phyloP scores from a whole-genome alignment of 257 asterid species.

The Nicotiana tabacum region DNA sequence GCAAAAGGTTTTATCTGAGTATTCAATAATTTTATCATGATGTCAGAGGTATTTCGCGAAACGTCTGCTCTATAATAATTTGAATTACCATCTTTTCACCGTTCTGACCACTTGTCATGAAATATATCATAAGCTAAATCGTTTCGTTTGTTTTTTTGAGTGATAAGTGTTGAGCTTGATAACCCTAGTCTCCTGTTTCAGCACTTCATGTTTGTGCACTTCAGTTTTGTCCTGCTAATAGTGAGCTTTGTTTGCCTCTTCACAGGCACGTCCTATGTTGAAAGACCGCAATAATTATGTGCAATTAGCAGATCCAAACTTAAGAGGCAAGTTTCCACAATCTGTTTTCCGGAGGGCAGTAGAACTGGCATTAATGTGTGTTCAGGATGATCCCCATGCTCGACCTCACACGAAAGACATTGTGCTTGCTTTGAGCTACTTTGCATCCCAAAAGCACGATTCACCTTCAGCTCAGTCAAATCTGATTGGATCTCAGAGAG shows the following conservation, averaged over 20 bases:
- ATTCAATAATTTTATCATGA: not conserved
- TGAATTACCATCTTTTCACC: not conserved
- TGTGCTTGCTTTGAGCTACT: slow-evolving; percentile 19
- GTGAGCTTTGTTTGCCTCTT: not conserved
- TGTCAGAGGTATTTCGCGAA: not conserved
- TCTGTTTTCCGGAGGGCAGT: slow-evolving; percentile 20
- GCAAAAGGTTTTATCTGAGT: not conserved
- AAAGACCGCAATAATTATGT: slow-evolving; percentile 19
- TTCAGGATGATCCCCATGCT: slow-evolving; percentile 14
- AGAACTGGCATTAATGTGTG: slow-evolving; percentile 36
- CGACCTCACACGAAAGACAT: slow-evolving; percentile 36
- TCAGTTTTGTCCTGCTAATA: not conserved
- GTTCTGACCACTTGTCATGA: not conserved
- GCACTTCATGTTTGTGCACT: not conserved
- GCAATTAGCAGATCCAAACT: slow-evolving; percentile 29
- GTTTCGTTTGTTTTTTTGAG: not conserved
- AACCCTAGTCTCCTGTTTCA: not conserved
- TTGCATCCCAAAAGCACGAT: slow-evolving; percentile 13
- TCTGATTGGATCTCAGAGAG: slow-evolving; percentile 4
- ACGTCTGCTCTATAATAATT: not conserved
- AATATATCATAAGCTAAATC: not conserved
- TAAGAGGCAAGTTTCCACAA: slow-evolving; percentile 27
- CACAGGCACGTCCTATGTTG: slow-evolving; percentile 37
- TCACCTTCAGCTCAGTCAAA: not conserved
- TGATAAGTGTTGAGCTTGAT: not conserved